Evolutionary conservation across 345 rosid species (phyloP), one percentile per base, ranked within the genome.

Genomic region (Sisymbrium altissimum): DNA sequence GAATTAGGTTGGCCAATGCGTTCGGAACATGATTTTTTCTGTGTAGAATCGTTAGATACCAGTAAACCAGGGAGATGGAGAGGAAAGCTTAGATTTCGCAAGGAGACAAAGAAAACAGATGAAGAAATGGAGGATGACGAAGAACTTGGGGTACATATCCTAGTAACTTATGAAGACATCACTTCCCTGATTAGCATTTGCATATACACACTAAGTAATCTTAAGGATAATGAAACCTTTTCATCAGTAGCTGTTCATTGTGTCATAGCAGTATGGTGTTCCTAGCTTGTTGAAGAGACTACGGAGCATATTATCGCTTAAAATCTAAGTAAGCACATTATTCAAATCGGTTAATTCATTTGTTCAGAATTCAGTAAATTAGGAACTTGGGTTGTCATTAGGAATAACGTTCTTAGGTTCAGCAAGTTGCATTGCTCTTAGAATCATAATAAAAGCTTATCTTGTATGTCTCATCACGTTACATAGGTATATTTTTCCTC

Each of bases 1-100:
- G 83, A 88, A 73, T 62, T 94, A 68, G 90, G 98, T 60, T 94
- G 98, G 98, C 98, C 98, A 13, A 85, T 94, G 93, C 84, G 82
- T 77, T 49, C 29, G 55, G 81, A 84, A 21, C 93, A 89, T 63
- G 89, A 91, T 64, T 94, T 89, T 81, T 94, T 94, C 81, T 75
- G 33, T 61, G 52, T 74, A 25, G 4, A 67, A 32, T 60, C 86
- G 19, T 53, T 74, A 73, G 69, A 78, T 21, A 80, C 79, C 68
- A 8, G 6, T 48, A 75, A 83, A 66, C 54, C 8, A 65, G 60
- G 68, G 65, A 82, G 66, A 52, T 68, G 81, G 45, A 65, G 29
- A n/a, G 58, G 44, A 29, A 38, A 69, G 7, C 18, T 45, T 52
- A 70, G 50, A 46, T 45, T 46, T 48, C 50, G 50, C 29, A 63